Evolutionary conservation across 192 early-diverging fungal species (phyloP), one percentile per base, ranked within the genome.

Genomic region (Coemansia sp.): DNA sequence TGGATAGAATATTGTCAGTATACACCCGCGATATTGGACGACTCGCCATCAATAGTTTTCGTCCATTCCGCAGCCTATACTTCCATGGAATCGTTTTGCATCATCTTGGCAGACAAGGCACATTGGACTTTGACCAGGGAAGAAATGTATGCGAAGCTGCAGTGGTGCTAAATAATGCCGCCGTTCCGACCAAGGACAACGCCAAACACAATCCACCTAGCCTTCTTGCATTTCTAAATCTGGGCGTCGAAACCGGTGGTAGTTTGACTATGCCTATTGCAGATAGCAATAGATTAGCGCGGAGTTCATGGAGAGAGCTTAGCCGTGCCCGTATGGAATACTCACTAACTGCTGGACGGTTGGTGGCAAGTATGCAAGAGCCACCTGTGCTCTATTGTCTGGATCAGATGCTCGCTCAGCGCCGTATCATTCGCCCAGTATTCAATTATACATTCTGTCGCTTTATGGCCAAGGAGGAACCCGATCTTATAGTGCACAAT

Each of bases 21-120:
- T 70, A 70, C 21, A 28, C 60, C 3, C 54, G 71, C 41, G 60
- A 73, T 21, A 24, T 79, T 2, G 76, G 76, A 21, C 63, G 60
- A 5, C 28, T 79, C 52, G 47, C 76, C 21, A 66, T 79, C 3
- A 56, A 69, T 52, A 66, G 57, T 25, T 79, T 67, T 38, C 58
- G 56, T 41, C 76, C 76, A 1, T 73, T 79, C 9, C 67, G 71
- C 41, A 73, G 64, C 41, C 54, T 69, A 55, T 70, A 79, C 50
- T 70, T 73, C 28, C 57, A 73, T 61, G 51, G 59, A 47, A 50
- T 69, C 18, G 58, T 78, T 32, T 21, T 73, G 14, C 54, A 67
- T 30, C 71, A 79, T 48, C 32, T 73, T 48, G 34, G 56, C 22
- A 69, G 64, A 56, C 48, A 58, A 3, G 49, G 21, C 16, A 9